A percentile compares a stretch with the other conserved stretches of the same genome.
Evolutionary conservation across 768 basidiomycete species (phyloP).

Genomic region (Boletus tomentosulus): DNA sequence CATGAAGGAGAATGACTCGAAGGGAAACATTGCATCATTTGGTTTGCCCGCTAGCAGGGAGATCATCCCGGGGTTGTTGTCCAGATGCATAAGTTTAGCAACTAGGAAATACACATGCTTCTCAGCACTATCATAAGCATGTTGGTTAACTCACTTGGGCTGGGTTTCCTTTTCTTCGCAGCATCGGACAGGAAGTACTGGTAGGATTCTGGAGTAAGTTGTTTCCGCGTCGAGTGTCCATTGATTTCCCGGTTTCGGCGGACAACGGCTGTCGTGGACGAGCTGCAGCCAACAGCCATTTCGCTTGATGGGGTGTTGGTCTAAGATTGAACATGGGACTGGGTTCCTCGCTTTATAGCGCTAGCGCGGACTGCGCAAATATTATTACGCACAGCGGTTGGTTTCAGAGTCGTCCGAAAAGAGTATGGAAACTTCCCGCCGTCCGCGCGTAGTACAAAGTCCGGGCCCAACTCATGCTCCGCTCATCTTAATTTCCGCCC

Average conservation of each 20-base stretch:
- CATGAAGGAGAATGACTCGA: conserved; percentile 71
- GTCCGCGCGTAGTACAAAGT: too few relatives aligned
- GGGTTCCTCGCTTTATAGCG: neutral
- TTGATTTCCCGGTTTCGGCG: neutral
- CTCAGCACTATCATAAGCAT: neutral
- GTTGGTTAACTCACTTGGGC: conserved; percentile 42
- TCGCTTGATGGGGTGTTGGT: neutral
- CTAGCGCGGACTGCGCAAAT: neutral
- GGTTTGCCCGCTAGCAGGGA: conserved; percentile 90
- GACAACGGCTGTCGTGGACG: neutral
- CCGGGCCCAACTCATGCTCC: too few relatives aligned
- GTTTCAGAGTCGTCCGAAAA: neutral
- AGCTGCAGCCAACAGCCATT: conserved; percentile 8
- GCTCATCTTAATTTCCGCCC: too few relatives aligned
- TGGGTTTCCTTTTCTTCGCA: conserved; percentile 61
- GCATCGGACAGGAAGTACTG: conserved; percentile 52
- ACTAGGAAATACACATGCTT: conserved; percentile 36
- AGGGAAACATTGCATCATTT: conserved; percentile 83
- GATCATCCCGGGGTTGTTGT: conserved; percentile 71
- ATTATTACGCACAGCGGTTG: too few relatives aligned
- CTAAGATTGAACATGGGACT: neutral
- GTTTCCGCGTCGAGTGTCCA: neutral
- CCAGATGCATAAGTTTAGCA: conserved; percentile 67
- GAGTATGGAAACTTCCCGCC: too few relatives aligned
- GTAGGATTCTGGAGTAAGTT: conserved; percentile 54